Base-by-base conservation (phyloP, 2,329 filamentous ascomycete species). In the Xylariaceae sp. region DNA sequence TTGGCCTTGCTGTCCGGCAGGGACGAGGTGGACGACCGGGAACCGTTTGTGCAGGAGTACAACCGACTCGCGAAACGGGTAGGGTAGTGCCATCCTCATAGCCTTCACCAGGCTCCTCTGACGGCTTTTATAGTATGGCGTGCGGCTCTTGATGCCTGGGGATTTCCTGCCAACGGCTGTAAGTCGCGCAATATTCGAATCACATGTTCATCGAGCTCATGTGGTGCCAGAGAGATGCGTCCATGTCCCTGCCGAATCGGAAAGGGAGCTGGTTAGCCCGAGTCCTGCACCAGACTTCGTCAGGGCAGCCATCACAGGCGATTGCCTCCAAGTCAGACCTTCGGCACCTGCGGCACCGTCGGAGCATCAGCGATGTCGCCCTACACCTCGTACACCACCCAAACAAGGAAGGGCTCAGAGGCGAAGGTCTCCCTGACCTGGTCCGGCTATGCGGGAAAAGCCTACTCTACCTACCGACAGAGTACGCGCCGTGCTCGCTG, bases 371-470 rank as follows among this genome's bases (percentile, higher is more conserved):
- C 34, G 72, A 78, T 42, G 48, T 75, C 18, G 68, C 71, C 7
- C 46, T 68, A 19, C 61, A 65, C 26, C 38, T 74, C 9, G 56
- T 67, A 10, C 57, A 63, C 11, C 50, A 53, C 27, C 57, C 55
- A 25, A 67, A 61, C 33, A 68, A 58, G 32, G 57, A 71, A 29
- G 57, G 53, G 5, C 51, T 72, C 15, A 72, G 65, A 45, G 60
- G 63, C 27, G 61, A 72, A 40, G 67, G 70, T 32, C 56, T 83
- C 1, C 64, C 71, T 35, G 67, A 70, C n/a, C 65, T 83, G 45
- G 68, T 81, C 13, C 67, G 75, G 9, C 54, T 82, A 19, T 77
- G 75, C 43, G 78, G 79, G 23, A 75, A 74, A 50, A 79, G 75
- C 49, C 57, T 72, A 19, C 57, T 83, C 30, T 73, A 77, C 45